Evolutionary conservation across 2,329 filamentous ascomycete species (phyloP), one percentile per base, ranked within the genome.

Genomic region (Aspergillus udagawae): DNA sequence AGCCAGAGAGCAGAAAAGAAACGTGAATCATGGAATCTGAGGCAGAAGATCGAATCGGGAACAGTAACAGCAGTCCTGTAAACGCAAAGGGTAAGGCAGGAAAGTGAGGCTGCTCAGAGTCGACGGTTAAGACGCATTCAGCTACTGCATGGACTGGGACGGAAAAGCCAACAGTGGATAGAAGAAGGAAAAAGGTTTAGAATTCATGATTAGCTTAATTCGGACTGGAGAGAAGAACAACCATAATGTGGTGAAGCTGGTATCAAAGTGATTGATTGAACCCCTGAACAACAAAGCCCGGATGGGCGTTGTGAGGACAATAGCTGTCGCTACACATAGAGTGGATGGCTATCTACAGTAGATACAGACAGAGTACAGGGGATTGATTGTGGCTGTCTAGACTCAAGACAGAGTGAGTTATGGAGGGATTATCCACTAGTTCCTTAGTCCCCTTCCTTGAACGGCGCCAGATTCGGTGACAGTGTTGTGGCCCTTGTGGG

Each of bases 101-200:
- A 60, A 61, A 60, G 60, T 61, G 60, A 61, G 60, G 60, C 60
- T 61, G 57, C 52, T 53, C 27, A 27, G 12, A 32, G 5, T 29
- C 27, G 14, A 32, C 8, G 32, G n/a, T 27, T 28, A 28, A 29
- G 52, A 45, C 44, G 44, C 23, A 25, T 47, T 47, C 44, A 47
- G 44, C 21, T 27, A 47, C 23, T 21, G 44, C 5, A 12, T 12
- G 21, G 21, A 45, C 12, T 20, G 42, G 20, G 21, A 12, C 21
- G 42, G 10, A 21, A 25, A 20, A 25, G 44, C 20, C 10, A 17
- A 47, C 21, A 21, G 14, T 23, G 21, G 23, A 47, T 7, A 12
- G 21, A 47, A 47, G 5, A 25, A 10, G 20, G 10, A 47, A 47
- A 12, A 47, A 23, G 44, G 21, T 17, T 38, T 17, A 17, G 14